Evolutionary conservation across 208 protist species (phyloP), one percentile per base, ranked within the genome.

Genomic region (Trypanosoma cruzi): DNA sequence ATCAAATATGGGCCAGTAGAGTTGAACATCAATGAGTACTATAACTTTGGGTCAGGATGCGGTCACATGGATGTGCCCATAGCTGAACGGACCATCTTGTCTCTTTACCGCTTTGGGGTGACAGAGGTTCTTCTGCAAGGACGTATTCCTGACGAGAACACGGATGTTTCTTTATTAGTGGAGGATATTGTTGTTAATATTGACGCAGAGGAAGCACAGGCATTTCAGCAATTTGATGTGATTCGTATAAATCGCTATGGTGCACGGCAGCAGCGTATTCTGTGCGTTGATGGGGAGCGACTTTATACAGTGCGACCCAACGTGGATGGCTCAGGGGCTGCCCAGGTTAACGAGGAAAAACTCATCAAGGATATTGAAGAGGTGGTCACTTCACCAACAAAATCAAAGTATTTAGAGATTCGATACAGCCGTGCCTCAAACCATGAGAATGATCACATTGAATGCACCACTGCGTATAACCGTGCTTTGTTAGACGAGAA

Each of bases 221-320:
- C 85, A 16, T 92, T 92, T 60, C 85, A 95, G 68, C 86, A 92
- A 68, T 95, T 95, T 58, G 90, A 95, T 42, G 87, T 95, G 4
- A 93, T 93, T 53, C 74, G 80, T 31, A 93, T 93, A 48, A 90
- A 89, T 57, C 75, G 79, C 44, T 90, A 90, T 64, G 90, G 90
- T 36, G 85, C 84, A 28, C 71, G 90, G 26, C 86, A 95, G 65
- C 90, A 95, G 68, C 83, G 90, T 0, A 60, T 89, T 44, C 63
- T 95, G 28, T 93, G 85, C 62, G 84, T 95, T n/a, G 90, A 95
- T 49, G 87, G 85, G 2, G 83, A 93, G 66, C 76, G 84, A 59
- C 64, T 95, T n/a, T 95, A 92, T 73, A 95, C 80, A 14, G 89
- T 92, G 78, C 80, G 82, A 4, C 87, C 90, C 7, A 89, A 86